phyloP scores from a whole-genome alignment of 441 rosid species.

The Pelargonium fulgidum region DNA sequence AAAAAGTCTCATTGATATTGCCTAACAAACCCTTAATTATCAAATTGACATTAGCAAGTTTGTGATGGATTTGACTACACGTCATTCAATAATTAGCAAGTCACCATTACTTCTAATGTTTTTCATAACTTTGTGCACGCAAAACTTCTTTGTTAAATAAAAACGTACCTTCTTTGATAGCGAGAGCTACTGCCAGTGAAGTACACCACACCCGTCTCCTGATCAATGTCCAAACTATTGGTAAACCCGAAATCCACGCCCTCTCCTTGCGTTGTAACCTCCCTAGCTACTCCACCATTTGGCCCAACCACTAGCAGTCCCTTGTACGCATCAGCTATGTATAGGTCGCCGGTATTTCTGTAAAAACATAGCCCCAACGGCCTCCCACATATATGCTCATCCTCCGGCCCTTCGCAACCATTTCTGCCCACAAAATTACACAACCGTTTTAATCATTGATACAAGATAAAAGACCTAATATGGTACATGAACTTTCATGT shows the following conservation, averaged over 20 bases:
- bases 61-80: no score
- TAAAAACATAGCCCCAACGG: constrained; percentile 48
- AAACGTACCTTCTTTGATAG: constrained; percentile 38
- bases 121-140: no score
- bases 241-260: constrained; percentile 28
- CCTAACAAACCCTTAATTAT: no score
- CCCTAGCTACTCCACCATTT: constrained; percentile 37
- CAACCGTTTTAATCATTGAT: no score
- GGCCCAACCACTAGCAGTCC: constrained; percentile 47
- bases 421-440: constrained; percentile 21
- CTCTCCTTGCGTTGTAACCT: constrained; percentile 16
- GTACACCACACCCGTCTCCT: constrained; percentile 30
- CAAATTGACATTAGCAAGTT: no score
- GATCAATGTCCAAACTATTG: constrained; percentile 40
- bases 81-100: no score
- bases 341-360: constrained; percentile 31
- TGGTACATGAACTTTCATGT: neutral
- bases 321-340: constrained; percentile 53
- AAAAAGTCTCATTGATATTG: no score
- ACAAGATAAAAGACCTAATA: no score
- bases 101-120: no score
- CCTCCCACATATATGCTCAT: constrained; percentile 48
- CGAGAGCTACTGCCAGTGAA: constrained; percentile 48
- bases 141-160: neutral
- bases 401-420: constrained; percentile 35